Percentiles rank a stretch among this genome's conserved stretches.
Evolutionary conservation across 805 yeast species (phyloP).

Genomic region (Schizosaccharomyces osmophilus): DNA sequence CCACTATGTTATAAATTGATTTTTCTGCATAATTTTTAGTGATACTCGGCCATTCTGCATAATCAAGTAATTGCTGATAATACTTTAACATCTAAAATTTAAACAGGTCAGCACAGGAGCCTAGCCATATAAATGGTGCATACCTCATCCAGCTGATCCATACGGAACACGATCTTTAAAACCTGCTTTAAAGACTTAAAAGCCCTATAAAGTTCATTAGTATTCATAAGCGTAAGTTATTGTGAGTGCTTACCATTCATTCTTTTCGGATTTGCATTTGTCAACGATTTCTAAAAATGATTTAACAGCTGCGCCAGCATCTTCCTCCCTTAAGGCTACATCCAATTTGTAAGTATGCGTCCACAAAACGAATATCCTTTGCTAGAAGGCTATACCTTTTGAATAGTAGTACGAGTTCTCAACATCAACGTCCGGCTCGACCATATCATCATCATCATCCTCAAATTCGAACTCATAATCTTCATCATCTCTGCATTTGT

Average conservation of each 20-base stretch:
- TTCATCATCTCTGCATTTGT: constrained; percentile 2
- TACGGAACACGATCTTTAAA: constrained; percentile 13
- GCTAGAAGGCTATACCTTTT: constrained; percentile 9
- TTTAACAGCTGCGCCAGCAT: constrained; percentile 13
- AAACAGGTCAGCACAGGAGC: background rate
- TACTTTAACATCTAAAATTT: constrained; percentile 8
- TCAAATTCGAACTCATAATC: constrained; percentile 17
- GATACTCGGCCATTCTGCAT: constrained; percentile 8
- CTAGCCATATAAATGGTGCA: background rate
- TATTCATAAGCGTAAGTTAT: no score
- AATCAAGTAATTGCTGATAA: constrained; percentile 8
- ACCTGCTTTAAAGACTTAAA: constrained; percentile 16
- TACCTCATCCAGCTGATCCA: constrained; percentile 6
- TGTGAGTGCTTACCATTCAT: constrained; percentile 3
- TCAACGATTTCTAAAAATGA: constrained; percentile 12
- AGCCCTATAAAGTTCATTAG: constrained; percentile 11
- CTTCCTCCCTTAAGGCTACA: constrained; percentile 13
- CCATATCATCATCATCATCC: constrained; percentile 15
- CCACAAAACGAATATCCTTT: no score
- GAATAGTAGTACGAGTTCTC: constrained; percentile 18
- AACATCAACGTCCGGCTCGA: constrained; percentile 10
- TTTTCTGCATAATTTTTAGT: constrained; percentile 15
- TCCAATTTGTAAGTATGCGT: no score
- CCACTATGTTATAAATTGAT: constrained; percentile 14
- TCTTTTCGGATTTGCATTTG: constrained; percentile 11